These are phyloP conservation scores for Aristolochia californica DNA, from an alignment of 164 flowering plant species.

Conservation along the genomic window DNA sequence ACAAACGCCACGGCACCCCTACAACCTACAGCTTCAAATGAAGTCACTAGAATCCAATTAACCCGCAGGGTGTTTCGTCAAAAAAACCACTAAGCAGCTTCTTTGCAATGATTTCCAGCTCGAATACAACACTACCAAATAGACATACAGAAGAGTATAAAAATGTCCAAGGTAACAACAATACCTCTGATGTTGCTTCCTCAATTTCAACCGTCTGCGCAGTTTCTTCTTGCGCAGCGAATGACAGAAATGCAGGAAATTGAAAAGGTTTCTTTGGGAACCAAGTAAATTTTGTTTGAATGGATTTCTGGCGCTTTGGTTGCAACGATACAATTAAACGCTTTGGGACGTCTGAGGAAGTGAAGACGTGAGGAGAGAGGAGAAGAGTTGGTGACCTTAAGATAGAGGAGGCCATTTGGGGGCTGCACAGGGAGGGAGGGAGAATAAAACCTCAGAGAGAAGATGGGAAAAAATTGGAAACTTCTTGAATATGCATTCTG, in stretches of 20 bases:
- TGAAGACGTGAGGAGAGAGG: neutral
- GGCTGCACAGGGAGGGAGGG: neutral
- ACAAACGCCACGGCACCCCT: too few species aligned
- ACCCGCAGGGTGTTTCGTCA: too few species aligned
- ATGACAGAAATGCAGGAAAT: slow-evolving; percentile 5
- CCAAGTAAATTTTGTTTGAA: neutral
- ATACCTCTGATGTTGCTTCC: neutral
- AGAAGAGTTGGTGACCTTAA: too few species aligned
- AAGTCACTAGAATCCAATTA: too few species aligned
- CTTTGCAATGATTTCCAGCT: too few species aligned
- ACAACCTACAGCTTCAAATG: too few species aligned
- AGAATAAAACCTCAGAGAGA: too few species aligned
- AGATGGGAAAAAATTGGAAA: too few species aligned
- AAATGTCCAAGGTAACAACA: slow-evolving; percentile 1
- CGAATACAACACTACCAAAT: too few species aligned
- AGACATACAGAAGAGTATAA: too few species aligned
- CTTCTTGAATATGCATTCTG: too few species aligned
- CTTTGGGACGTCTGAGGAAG: slow-evolving; percentile 7
- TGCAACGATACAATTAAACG: slow-evolving; percentile 4
- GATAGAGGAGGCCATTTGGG: neutral
- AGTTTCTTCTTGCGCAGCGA: slow-evolving; percentile 13
- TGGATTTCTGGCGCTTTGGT: slow-evolving; percentile 2
- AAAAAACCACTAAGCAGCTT: too few species aligned
- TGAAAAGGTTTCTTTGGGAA: neutral
- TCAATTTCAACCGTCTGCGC: slow-evolving; percentile 11